Evolutionary conservation across 2,329 filamentous ascomycete genomes (phyloP).

Genomic region (Aspergillus fumigatus): DNA sequence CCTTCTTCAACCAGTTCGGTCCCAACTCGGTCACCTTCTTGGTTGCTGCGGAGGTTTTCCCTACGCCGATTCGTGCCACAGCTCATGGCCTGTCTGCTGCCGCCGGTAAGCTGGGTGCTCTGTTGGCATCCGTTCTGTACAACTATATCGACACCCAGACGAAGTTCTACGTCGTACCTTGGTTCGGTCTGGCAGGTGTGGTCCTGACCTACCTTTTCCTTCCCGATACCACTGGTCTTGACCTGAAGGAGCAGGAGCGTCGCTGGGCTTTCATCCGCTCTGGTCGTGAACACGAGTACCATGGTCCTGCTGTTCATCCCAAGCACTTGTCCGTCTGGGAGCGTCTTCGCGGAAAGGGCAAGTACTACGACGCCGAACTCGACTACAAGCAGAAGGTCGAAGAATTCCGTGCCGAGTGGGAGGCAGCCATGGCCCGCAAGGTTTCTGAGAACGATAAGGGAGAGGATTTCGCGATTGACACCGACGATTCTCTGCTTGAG

Average conservation of each 20-base stretch:
- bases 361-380: constrained; percentile 74
- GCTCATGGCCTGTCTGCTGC: constrained; percentile 95
- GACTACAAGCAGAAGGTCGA: constrained; percentile 82
- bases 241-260: constrained; percentile 95
- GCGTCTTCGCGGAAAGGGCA: constrained; percentile 70
- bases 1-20: constrained; percentile 98
- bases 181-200: constrained; percentile 88
- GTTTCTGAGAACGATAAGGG: constrained; percentile 44
- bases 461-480: constrained; percentile 30
- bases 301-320: constrained; percentile 87
- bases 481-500: constrained; percentile 45
- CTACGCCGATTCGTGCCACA: constrained; percentile 84
- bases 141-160: constrained; percentile 84
- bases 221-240: constrained; percentile 93
- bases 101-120: constrained; percentile 80
- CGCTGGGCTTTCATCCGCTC: constrained; percentile 83
- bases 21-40: constrained; percentile 97
- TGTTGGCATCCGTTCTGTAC: constrained; percentile 83
- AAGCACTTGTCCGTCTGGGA: constrained; percentile 87
- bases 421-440: constrained; percentile 46
- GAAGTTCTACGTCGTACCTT: constrained; percentile 89
- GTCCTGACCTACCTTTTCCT: constrained; percentile 79
- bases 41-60: constrained; percentile 93
- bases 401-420: constrained; percentile 66
- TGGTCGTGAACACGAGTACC: constrained; percentile 76